Conservation (phyloP, 148 eudicot genomes). For the Fagopyrum esculentum region DNA sequence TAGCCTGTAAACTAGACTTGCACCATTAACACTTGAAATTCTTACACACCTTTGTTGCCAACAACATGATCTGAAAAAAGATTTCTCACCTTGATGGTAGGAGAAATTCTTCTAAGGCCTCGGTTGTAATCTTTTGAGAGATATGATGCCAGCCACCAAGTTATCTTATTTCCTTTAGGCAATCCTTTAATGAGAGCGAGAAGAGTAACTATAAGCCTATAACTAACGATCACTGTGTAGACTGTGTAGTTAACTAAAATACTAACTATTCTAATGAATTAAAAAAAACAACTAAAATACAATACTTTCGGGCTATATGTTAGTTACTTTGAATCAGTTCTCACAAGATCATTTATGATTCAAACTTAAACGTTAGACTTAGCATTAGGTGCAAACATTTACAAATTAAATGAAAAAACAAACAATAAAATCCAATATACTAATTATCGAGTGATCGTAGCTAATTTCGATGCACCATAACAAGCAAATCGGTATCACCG, state of each 20-base stretch:
- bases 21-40: slow-evolving; percentile 7
- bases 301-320: background rate
- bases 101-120: slow-evolving; percentile 17
- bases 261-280: background rate
- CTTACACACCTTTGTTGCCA: background rate
- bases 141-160: slow-evolving; percentile 38
- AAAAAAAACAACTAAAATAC: slow-evolving; percentile 6
- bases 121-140: slow-evolving; percentile 32
- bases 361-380: background rate
- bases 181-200: slow-evolving; percentile 21
- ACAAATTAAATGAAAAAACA: too few relatives aligned
- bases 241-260: background rate
- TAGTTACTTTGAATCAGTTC: background rate
- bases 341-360: background rate
- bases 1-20: slow-evolving; percentile 20
- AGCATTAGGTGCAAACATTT: background rate
- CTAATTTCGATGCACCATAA: background rate
- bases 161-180: slow-evolving; percentile 43
- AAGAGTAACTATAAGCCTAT: background rate
- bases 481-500: background rate
- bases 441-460: background rate
- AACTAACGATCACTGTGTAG: background rate
- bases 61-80: background rate
- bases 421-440: background rate
- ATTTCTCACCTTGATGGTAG: slow-evolving; percentile 27